Evolutionary conservation across 1,284 basidiomycete genomes (phyloP), one percentile per base, ranked within the genome.

Genomic region (Blastosporella zonata): DNA sequence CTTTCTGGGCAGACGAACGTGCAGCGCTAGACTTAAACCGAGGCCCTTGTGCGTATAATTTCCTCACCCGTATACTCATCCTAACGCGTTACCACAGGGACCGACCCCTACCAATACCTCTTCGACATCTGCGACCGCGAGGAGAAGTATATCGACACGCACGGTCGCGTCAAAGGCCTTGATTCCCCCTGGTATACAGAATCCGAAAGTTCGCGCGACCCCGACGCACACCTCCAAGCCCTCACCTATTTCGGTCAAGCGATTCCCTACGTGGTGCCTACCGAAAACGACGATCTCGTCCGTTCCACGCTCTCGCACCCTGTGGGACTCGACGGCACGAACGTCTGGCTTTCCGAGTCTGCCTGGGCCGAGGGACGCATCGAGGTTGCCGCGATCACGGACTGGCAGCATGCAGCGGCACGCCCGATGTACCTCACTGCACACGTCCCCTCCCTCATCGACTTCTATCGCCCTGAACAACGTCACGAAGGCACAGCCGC

Each of bases 301-400:
- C 18, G 2, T 15, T 20, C 43, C 22, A 35, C 18, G 13, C 33
- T 44, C 25, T 22, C 43, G 7, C 43, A 44, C 17, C 33, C 43
- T 3, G 29, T 31, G 6, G 29, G 17, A 17, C 6, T 25, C 29
- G 29, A 31, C 29, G 43, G 43, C 4, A 12, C 33, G 20, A 27
- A 44, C 9, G 17, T 35, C 23, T 35, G 43, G 43, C 8, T 44
- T 27, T 44, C 43, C 22, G 43, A 44, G 34, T 44, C 43, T 35
- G 43, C 33, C 6, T 21, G 23, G 12, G 43, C 33, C 13, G 33
- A 22, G 10, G 33, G 33, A 27, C 43, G 43, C 10, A 44, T 44
- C 12, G 43, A 44, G 5, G 18, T 44, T 3, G 27, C 33, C 18
- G 43, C 33, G 12, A 36, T 44, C 8, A 44, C 43, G 6, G 43